Percentiles rank a stretch among this genome's conserved stretches.
Conservation (phyloP, 2,329 filamentous ascomycete species). For the Fusarium longipes region DNA sequence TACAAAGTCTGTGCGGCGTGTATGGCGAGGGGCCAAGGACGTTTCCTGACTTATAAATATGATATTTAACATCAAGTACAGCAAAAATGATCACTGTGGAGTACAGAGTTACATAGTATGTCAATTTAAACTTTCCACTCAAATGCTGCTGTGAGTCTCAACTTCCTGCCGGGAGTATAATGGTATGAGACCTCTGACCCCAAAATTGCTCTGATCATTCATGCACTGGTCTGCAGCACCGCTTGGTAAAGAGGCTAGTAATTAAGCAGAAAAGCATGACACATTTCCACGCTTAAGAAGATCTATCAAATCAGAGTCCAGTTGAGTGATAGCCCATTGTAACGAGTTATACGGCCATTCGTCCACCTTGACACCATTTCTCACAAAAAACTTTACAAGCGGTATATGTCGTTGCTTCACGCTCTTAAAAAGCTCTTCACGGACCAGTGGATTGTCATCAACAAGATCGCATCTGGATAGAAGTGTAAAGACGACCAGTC, state of each 20-base stretch:
- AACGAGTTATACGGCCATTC: conserved; percentile 6
- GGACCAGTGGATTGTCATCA: neutral
- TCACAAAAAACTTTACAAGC: conserved; percentile 3
- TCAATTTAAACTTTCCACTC: too few relatives aligned
- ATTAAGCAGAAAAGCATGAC: neutral
- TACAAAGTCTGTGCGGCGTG: too few relatives aligned
- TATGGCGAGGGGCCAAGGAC: too few relatives aligned
- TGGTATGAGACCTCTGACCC: neutral
- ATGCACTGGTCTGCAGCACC: neutral
- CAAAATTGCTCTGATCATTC: conserved; percentile 5
- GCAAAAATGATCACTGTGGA: too few relatives aligned
- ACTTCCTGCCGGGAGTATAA: too few relatives aligned
- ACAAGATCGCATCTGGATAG: neutral
- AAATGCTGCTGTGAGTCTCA: too few relatives aligned
- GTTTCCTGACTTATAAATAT: too few relatives aligned
- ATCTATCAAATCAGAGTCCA: conserved; percentile 16
- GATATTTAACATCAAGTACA: too few relatives aligned
- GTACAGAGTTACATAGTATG: too few relatives aligned
- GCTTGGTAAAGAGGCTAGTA: neutral
- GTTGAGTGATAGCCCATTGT: neutral
- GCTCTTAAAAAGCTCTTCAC: conserved; percentile 11
- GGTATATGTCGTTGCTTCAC: neutral
- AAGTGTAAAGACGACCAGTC: neutral
- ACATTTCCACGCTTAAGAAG: neutral
- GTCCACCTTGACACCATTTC: conserved; percentile 3